A percentile compares a stretch with the other conserved stretches of the same genome.
These are phyloP conservation scores for Zygoascus sp. DNA, from an alignment of 1,139 yeast species.

Conservation along the genomic window DNA sequence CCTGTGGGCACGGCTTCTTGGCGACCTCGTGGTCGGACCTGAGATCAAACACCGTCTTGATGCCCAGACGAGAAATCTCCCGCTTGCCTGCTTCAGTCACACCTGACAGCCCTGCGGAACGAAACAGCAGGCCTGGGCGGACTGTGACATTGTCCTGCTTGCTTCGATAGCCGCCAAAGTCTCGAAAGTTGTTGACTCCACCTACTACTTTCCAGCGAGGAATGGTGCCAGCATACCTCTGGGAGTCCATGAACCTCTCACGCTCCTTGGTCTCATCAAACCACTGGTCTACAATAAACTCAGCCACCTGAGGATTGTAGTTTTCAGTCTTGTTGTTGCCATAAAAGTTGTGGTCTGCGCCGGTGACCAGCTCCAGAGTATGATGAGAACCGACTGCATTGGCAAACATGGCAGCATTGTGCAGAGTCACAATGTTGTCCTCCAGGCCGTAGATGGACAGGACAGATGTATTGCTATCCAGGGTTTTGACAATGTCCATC, in stretches of 20 bases:
- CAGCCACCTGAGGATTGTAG: constrained; percentile 54
- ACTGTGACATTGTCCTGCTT: constrained; percentile 32
- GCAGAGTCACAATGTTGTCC: constrained; percentile 61
- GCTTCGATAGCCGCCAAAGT: constrained; percentile 67
- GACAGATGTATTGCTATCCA: constrained; percentile 47
- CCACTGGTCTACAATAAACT: constrained; percentile 46
- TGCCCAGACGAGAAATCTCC: constrained; percentile 42
- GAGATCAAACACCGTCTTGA: constrained; percentile 61
- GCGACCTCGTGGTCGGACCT: constrained; percentile 59
- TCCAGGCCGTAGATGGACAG: constrained; percentile 66
- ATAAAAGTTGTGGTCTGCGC: constrained; percentile 78
- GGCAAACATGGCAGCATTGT: constrained; percentile 57
- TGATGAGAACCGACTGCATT: constrained; percentile 56
- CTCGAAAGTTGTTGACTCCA: constrained; percentile 72
- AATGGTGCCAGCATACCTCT: constrained; percentile 39
- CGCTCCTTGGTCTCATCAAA: constrained; percentile 49
- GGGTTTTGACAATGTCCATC: constrained; percentile 40
- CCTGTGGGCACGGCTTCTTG: constrained; percentile 22
- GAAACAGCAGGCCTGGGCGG: constrained; percentile 51
- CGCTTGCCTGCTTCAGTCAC: constrained; percentile 44
- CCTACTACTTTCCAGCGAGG: constrained; percentile 60
- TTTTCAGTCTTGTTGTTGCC: constrained; percentile 52
- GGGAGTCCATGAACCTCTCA: constrained; percentile 45
- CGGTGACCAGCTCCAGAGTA: constrained; percentile 51
- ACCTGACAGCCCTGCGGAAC: constrained; percentile 58